Percentiles rank a stretch among this genome's conserved stretches.
phyloP scores from a whole-genome alignment of 306 rosid species.

The Herpetospermum pedunculosum region DNA sequence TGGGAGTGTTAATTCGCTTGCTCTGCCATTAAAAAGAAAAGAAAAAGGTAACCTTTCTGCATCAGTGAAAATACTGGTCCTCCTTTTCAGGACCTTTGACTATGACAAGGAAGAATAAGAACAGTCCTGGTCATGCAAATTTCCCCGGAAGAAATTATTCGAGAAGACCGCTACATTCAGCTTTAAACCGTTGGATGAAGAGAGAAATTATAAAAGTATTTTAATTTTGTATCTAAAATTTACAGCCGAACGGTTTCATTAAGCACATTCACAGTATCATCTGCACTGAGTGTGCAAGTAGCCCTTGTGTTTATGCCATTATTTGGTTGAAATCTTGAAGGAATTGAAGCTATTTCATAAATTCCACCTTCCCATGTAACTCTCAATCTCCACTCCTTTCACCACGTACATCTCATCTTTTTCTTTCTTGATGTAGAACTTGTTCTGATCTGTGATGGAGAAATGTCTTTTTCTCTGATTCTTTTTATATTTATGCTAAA shows the following conservation, averaged over 20 bases:
- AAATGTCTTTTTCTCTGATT: background rate
- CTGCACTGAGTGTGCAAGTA: constrained; percentile 50
- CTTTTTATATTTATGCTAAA: background rate
- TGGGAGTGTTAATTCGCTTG: background rate
- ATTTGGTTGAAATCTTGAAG: constrained; percentile 51
- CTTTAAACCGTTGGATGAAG: too few species aligned
- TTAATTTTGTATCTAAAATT: too few species aligned
- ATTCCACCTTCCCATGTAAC: constrained; percentile 82
- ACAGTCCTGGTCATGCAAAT: too few species aligned
- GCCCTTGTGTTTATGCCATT: constrained; percentile 63
- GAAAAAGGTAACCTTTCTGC: background rate
- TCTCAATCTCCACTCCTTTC: constrained; percentile 34
- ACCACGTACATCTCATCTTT: constrained; percentile 59
- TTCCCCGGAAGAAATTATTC: too few species aligned
- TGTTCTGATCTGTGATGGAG: too few species aligned
- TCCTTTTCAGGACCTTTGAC: background rate
- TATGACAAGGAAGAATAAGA: background rate
- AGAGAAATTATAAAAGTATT: too few species aligned
- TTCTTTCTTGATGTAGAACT: too few species aligned
- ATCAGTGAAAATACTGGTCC: background rate
- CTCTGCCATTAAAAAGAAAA: background rate
- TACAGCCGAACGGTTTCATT: too few species aligned
- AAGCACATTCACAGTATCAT: too few species aligned
- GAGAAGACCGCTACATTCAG: too few species aligned
- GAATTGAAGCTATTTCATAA: constrained; percentile 76